Conservation (phyloP, 2,329 filamentous ascomycete species). For the Claviceps sp. region DNA sequence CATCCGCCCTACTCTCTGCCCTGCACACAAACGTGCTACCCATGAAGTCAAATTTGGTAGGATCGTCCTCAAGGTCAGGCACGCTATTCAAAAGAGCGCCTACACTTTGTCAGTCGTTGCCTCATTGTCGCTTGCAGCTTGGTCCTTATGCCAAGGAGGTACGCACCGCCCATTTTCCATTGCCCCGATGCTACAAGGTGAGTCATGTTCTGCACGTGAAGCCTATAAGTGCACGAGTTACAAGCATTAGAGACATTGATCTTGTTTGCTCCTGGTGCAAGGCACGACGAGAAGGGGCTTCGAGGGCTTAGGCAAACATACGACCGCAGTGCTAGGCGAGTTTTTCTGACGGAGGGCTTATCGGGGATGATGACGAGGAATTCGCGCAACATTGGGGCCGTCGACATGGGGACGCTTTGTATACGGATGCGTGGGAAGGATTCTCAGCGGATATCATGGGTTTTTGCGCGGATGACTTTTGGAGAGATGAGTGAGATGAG, state of each 20-base stretch:
- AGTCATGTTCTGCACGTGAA: conserved; percentile 45
- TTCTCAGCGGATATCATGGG: not conserved
- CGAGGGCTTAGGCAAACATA: conserved; percentile 21
- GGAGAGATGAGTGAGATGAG: conserved; percentile 4
- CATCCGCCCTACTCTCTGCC: conserved; percentile 57
- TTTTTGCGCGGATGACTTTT: not conserved
- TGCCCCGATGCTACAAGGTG: conserved; percentile 39
- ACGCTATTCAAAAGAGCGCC: conserved; percentile 56
- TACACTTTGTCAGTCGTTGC: conserved; percentile 13
- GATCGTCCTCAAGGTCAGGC: conserved; percentile 42
- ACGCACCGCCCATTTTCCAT: conserved; percentile 51
- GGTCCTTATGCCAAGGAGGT: not conserved
- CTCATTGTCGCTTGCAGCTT: not conserved
- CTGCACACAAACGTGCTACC: conserved; percentile 58
- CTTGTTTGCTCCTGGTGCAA: not conserved
- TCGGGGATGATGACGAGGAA: conserved; percentile 60
- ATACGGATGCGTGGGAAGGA: not conserved
- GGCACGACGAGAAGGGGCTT: not conserved
- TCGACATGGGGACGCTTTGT: conserved; percentile 18
- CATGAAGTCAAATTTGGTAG: conserved; percentile 51
- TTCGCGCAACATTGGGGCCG: conserved; percentile 33
- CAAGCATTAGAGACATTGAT: not conserved
- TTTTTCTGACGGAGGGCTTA: conserved; percentile 43
- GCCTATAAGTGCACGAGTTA: conserved; percentile 7
- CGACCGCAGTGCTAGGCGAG: conserved; percentile 48